Base-by-base conservation (phyloP, 2,329 filamentous ascomycete genomes). In the Epichloe coenophiala region DNA sequence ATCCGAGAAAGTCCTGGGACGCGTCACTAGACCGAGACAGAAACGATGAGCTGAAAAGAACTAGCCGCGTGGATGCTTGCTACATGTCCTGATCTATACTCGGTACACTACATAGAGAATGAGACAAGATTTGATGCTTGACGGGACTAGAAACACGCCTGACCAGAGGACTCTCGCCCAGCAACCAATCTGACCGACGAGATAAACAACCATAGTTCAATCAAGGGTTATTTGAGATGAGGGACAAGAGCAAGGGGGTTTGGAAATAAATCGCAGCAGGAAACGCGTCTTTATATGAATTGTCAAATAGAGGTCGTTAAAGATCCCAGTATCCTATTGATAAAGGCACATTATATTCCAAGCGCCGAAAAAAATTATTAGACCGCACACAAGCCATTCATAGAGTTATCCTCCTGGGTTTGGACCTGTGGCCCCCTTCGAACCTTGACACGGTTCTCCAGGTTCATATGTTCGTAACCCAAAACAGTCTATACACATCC, bases 381-480 rank as follows among this genome's bases (percentile, higher is more conserved):
- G 46, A 49, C 44, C 48, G 44, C 48, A 51, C 47, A 50, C 48
- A 50, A 53, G 51, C 39, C 47, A 21, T 44, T 47, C 13, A 39
- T 4, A 48, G 45, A 49, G 44, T 38, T 37, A 33, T 53, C 35
- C 51, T 47, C 44, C 12, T 43, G 42, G 47, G 43, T 31, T n/a
- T 27, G 47, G 40, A 47, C 43, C 36, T 53, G 36, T 38, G 41
- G 37, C 48, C 39, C 42, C 35, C 39, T 3, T 42, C 31, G 45
- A 50, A 43, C 27, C 27, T n/a, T 15, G 7, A 45, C n/a, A 31
- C 6, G 41, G 44, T 33, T 38, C 33, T 38, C 27, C 35, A 12
- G 36, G 44, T 58, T 62, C 58, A 59, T 64, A 65, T 67, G 63
- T 64, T 64, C 64, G 57, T 65, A 61, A 61, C 56, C 60, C 58